phyloP scores from a whole-genome alignment of 2,329 filamentous ascomycete genomes.

The Aaosphaeria pasadenensis region DNA sequence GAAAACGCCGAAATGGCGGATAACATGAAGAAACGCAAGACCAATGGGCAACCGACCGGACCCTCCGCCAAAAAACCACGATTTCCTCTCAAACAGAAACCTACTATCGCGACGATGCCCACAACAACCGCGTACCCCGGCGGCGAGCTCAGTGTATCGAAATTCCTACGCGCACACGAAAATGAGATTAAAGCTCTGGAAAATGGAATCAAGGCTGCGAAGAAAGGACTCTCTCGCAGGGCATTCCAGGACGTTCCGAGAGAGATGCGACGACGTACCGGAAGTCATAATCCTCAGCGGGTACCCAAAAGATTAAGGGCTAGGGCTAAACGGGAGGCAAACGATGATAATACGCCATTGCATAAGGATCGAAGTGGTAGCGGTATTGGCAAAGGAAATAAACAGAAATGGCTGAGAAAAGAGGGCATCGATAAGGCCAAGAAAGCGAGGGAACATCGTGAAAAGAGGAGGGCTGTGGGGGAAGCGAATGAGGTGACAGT shows the following conservation, averaged over 20 bases:
- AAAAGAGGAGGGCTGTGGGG: constrained; percentile 40
- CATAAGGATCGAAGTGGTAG: constrained; percentile 65
- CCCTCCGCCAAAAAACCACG: constrained; percentile 18
- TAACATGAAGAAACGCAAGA: constrained; percentile 17
- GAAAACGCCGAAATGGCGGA: constrained; percentile 9
- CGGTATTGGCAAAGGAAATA: constrained; percentile 44
- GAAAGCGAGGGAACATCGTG: constrained; percentile 51
- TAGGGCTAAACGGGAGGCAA: constrained; percentile 71
- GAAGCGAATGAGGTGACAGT: constrained; percentile 10
- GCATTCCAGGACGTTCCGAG: constrained; percentile 91
- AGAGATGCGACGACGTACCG: constrained; percentile 78
- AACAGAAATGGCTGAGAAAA: constrained; percentile 57
- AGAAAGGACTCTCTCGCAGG: constrained; percentile 60
- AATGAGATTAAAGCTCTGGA: constrained; percentile 88
- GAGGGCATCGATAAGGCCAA: constrained; percentile 74
- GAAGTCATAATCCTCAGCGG: constrained; percentile 90
- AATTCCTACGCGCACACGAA: constrained; percentile 80
- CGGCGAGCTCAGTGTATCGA: constrained; percentile 80
- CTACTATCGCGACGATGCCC: constrained; percentile 25
- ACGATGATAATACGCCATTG: constrained; percentile 85
- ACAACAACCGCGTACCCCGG: constrained; percentile 54
- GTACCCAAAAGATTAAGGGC: constrained; percentile 74
- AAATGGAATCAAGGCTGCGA: constrained; percentile 74
- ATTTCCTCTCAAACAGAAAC: constrained; percentile 20
- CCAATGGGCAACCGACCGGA: not conserved